Evolutionary conservation across 768 basidiomycete species (phyloP), one percentile per base, ranked within the genome.

Genomic region (Boletales sp.): DNA sequence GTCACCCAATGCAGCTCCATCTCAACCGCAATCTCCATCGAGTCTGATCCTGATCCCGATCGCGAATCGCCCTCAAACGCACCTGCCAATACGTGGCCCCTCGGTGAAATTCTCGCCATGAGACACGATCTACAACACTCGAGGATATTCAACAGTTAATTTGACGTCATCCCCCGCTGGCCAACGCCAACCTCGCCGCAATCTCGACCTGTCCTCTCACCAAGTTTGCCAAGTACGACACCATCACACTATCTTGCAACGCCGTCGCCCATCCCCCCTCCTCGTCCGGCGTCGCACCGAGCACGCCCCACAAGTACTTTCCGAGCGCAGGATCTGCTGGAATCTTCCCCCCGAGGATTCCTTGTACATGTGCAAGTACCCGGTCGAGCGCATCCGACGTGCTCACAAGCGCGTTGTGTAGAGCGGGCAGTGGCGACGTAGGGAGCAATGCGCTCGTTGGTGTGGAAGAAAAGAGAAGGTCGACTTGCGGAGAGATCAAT

Each of bases 91-190:
- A 97, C 91, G 14, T 98, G 95, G 95, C 97, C 95, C 1, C 68
- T 99, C 17, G 94, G 94, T 15, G 97, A 99, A 70, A 87, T 98
- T 36, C 75, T 98, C 27, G 84, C 87, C 32, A 80, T 83, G 36
- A 76, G 97, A 51, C 97, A 99, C 68, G 95, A 97, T 71, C 71
- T 93, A 61, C 90, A 94, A 68, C 95, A 98, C 71, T 94, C 92
- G 39, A 79, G 94, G 52, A 92, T 98, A 56, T 99, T 99, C 77
- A 99, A 56, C 40, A 18, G 32, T 41, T 57, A 21, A 38, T 24
- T 18, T 18, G 21, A 38, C 19, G 57, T 59, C 50, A 67, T 43
- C 48, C 43, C 11, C 67, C 61, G 21, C 79, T 76, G 29, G 87
- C 78, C 54, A 97, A 78, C 43, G 89, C 87, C 67, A 97, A 73